Conservation (phyloP, 306 rosid species). For the Begonia peltatifolia region DNA sequence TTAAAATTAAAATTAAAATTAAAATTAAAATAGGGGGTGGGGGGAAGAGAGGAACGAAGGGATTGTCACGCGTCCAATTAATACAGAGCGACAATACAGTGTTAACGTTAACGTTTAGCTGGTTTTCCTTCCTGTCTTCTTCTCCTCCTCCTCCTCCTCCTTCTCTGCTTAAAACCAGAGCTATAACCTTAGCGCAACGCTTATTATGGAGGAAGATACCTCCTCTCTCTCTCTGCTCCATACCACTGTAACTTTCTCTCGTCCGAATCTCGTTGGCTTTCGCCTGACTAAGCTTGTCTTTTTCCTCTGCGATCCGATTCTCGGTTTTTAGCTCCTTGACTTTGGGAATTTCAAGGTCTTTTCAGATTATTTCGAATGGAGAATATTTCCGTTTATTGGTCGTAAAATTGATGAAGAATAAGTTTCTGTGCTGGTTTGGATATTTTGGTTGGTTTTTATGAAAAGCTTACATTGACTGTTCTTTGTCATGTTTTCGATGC, state of each 20-base stretch:
- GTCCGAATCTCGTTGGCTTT: conserved; percentile 15
- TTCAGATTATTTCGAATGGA: conserved; percentile 2
- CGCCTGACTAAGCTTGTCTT: conserved; percentile 8
- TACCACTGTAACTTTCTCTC: conserved; percentile 17
- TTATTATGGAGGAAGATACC: conserved; percentile 27
- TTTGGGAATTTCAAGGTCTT: conserved; percentile 29
- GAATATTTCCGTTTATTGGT: neutral
- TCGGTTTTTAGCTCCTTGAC: conserved; percentile 25
- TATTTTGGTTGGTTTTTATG: neutral
- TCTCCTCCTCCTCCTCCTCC: conserved; percentile 20
- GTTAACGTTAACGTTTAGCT: neutral
- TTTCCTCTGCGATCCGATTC: conserved; percentile 4
- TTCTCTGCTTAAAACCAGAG: conserved; percentile 9
- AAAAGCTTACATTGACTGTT: neutral
- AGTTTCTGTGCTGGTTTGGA: neutral
- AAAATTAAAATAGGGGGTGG: no score
- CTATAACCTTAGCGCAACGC: conserved; percentile 5
- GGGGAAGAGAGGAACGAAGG: no score
- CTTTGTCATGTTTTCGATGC: neutral
- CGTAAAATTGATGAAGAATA: neutral
- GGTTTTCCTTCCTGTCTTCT: neutral
- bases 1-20: no score
- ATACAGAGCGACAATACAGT: no score
- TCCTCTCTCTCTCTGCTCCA: conserved; percentile 14
- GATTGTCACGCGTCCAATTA: no score